Percentiles rank a stretch among this genome's conserved stretches.
Conservation (phyloP, 371 early-diverging fungal genomes). For the Lichtheimia ramosa region DNA sequence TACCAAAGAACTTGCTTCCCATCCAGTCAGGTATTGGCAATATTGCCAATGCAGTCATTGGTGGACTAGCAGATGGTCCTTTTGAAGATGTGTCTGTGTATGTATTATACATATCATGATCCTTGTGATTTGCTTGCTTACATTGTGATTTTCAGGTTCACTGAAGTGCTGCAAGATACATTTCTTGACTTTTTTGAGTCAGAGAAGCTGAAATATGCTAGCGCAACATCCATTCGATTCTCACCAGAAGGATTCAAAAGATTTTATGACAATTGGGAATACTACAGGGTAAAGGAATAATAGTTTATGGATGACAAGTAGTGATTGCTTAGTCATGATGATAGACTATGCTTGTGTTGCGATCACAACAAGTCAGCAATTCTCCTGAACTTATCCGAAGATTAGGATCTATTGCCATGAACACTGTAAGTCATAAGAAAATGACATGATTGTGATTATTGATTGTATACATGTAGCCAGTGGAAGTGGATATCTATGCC, state of each 20-base stretch:
- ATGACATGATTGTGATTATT: too few species aligned
- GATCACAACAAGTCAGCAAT: constrained; percentile 55
- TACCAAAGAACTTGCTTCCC: constrained; percentile 47
- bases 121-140: neutral
- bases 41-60: constrained; percentile 57
- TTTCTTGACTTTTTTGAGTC: constrained; percentile 57
- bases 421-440: constrained; percentile 37
- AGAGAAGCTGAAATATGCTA: constrained; percentile 49
- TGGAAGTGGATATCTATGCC: constrained; percentile 39
- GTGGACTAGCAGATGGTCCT: constrained; percentile 48
- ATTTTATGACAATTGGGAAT: constrained; percentile 52
- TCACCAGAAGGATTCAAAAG: constrained; percentile 52
- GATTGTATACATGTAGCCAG: constrained; percentile 1
- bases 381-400: constrained; percentile 54
- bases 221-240: constrained; percentile 56
- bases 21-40: constrained; percentile 58
- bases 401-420: constrained; percentile 56
- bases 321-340: neutral
- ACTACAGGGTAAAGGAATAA: constrained; percentile 25
- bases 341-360: constrained; percentile 22
- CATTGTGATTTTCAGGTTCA: constrained; percentile 25
- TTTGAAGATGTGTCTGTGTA: constrained; percentile 55
- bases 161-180: constrained; percentile 53
- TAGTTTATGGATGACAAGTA: neutral
- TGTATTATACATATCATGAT: constrained; percentile 8